phyloP scores from a whole-genome alignment of 768 basidiomycete species.

The Mycena vulgaris region DNA sequence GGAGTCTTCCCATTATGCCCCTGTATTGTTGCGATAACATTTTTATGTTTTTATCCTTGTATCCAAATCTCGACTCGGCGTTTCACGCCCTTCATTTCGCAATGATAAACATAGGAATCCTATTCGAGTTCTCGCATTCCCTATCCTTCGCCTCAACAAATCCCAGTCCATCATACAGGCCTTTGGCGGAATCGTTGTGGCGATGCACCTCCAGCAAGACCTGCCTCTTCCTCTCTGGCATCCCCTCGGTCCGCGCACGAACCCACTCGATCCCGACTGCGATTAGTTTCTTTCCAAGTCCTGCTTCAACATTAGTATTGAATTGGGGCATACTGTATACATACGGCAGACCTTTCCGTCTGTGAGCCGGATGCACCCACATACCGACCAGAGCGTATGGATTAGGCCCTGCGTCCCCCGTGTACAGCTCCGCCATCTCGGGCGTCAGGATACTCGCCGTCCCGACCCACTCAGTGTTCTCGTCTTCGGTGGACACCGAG shows the following conservation, averaged over 20 bases:
- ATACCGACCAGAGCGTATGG: constrained; percentile 38
- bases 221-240: constrained; percentile 22
- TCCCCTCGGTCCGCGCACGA: constrained; percentile 21
- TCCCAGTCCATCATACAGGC: constrained; percentile 41
- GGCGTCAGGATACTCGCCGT: constrained; percentile 40
- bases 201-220: constrained; percentile 40
- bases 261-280: constrained; percentile 30
- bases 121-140: constrained; percentile 27
- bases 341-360: constrained; percentile 36
- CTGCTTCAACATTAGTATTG: constrained; percentile 16
- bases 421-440: constrained; percentile 21
- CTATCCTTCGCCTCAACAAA: constrained; percentile 30
- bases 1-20: not conserved
- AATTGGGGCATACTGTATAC: no score
- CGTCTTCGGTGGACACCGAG: not conserved
- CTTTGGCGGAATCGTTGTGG: constrained; percentile 37
- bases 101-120: constrained; percentile 28
- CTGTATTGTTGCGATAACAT: not conserved
- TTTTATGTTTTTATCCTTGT: not conserved
- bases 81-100: no score
- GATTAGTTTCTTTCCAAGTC: constrained; percentile 33
- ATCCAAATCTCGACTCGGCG: no score
- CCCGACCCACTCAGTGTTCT: constrained; percentile 35
- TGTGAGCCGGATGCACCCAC: constrained; percentile 45
- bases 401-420: not conserved